Evolutionary conservation across 2,329 filamentous ascomycete genomes (phyloP).

Genomic region (Fusarium luffae): DNA sequence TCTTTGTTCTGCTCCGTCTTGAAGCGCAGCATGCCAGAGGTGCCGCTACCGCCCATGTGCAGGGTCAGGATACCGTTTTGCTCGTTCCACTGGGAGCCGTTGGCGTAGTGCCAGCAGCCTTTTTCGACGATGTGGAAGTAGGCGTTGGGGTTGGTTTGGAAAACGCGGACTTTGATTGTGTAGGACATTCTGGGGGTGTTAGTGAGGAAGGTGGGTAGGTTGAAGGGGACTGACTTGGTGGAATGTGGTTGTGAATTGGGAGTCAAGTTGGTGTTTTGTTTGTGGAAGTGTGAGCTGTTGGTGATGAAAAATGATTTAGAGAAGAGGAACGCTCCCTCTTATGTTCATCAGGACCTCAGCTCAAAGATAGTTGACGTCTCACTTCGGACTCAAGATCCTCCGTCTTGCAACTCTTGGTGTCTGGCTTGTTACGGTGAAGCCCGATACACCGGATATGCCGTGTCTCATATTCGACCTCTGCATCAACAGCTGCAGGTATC

Average conservation of each 20-base stretch:
- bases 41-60: slow-evolving; percentile 36
- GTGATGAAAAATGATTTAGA: rapidly evolving
- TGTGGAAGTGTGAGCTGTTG: neutral
- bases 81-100: slow-evolving; percentile 29
- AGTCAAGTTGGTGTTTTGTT: neutral
- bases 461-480: neutral
- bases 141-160: slow-evolving; percentile 36
- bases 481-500: neutral
- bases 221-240: neutral
- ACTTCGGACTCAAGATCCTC: too few species aligned
- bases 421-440: neutral
- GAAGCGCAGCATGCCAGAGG: slow-evolving; percentile 35
- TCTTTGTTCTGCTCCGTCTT: slow-evolving; percentile 38
- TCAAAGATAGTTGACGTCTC: too few species aligned
- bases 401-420: too few species aligned
- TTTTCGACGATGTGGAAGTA: slow-evolving; percentile 36
- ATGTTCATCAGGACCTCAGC: neutral
- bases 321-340: neutral
- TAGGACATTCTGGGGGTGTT: slow-evolving; percentile 30
- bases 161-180: slow-evolving; percentile 38
- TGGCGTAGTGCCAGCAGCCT: slow-evolving; percentile 37
- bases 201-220: neutral
- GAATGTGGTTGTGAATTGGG: neutral
- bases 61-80: slow-evolving; percentile 17
- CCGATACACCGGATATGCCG: neutral